Base-by-base conservation (phyloP, 1,139 yeast genomes). In the Debaryomycetaceae sp. region DNA sequence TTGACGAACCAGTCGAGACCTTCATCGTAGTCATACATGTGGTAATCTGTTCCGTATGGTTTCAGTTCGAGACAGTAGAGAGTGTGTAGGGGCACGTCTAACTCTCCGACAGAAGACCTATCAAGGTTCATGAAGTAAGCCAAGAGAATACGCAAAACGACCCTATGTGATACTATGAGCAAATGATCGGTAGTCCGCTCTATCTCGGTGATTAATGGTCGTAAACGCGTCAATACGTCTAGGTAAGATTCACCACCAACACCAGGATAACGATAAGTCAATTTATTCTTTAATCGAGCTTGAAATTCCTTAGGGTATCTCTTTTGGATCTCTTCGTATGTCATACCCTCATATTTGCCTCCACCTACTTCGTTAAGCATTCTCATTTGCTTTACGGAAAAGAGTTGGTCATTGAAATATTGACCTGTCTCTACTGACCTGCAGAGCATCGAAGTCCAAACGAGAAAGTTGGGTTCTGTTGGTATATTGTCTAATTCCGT, bases 241-340 rank as follows among this genome's bases (percentile, higher is more conserved):
- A 91, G 69, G 56, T 91, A 91, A 0, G 96, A 87, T 66, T 91
- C 98, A 33, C 98, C 98, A n/a, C 97, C 97, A 43, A 89, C 87
- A 8, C 98, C 98, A 2, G 98, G 98, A 60, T 90, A 91, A 53
- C 98, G 72, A 65, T 90, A 91, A 24, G 84, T 72, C 56, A 91
- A 74, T 65, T 91, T 91, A 62, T 88, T 85, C 39, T 75, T 72
- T 53, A 88, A 69, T 49, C 97, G 77, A 20, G 90, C 78, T 39
- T 79, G 81, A 58, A 85, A 91, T 63, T 93, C 98, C 38, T 76
- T 79, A 0, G 97, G 97, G 54, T 75, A 80, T 54, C 72, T 72
- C 5, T 65, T 66, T 60, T 85, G 55, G 48, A 90, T 87, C 55
- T 93, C 96, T 57, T 88, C 89, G 62, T 90, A 88, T 0, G 96